phyloP scores from a whole-genome alignment of 2,329 filamentous ascomycete genomes.

The Fonsecaea pedrosoi region DNA sequence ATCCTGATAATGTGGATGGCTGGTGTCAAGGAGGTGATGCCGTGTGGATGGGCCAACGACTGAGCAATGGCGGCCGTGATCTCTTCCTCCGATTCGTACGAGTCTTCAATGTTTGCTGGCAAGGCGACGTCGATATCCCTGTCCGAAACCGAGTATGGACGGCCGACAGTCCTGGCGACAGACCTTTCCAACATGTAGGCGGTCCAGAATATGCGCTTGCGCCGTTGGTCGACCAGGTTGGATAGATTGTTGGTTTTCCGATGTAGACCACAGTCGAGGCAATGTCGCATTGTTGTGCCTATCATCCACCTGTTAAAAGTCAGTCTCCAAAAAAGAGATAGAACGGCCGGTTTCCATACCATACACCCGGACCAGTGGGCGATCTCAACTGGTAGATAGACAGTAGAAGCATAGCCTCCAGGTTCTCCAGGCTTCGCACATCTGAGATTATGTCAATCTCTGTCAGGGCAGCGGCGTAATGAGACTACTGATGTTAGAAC shows the following conservation, averaged over 20 bases:
- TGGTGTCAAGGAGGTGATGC: neutral
- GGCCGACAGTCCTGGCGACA: slow-evolving; percentile 8
- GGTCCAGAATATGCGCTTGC: slow-evolving; percentile 13
- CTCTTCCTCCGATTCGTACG: slow-evolving; percentile 7
- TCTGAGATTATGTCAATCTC: slow-evolving; percentile 5
- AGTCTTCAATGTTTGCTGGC: slow-evolving; percentile 11
- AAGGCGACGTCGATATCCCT: slow-evolving; percentile 8
- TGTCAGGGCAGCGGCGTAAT: slow-evolving; percentile 1
- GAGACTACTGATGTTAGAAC: neutral
- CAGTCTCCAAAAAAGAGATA: neutral
- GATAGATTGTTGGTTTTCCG: slow-evolving; percentile 2
- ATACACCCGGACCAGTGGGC: slow-evolving; percentile 1
- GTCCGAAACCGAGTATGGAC: slow-evolving; percentile 4
- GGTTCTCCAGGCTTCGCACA: neutral
- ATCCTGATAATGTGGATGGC: slow-evolving; percentile 9
- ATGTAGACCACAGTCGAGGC: slow-evolving; percentile 5
- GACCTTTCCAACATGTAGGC: slow-evolving; percentile 12
- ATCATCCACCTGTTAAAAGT: neutral
- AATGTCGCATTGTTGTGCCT: slow-evolving; percentile 12
- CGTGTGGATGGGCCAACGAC: neutral
- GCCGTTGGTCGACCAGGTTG: slow-evolving; percentile 10
- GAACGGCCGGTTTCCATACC: neutral
- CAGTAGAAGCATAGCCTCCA: neutral
- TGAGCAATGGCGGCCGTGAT: neutral
- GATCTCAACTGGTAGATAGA: slow-evolving; percentile 3